Evolutionary conservation across 352 stramenopile genomes (phyloP).

Genomic region (Pythium coloratum): DNA sequence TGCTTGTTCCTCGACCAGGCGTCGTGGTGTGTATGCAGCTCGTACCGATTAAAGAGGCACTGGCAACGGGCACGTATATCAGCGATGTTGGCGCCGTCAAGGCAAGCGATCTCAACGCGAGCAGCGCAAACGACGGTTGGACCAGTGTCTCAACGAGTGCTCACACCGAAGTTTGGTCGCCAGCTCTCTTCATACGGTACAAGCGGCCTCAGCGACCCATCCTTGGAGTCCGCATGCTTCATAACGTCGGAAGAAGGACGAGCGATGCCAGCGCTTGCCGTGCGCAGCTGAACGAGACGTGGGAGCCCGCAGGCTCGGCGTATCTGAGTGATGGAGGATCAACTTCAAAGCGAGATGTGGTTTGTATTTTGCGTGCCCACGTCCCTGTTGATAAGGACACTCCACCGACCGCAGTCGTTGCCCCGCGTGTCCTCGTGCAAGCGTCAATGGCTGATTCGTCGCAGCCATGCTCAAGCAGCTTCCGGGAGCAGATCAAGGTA

Average conservation of each 20-base stretch:
- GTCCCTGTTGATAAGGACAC: neutral
- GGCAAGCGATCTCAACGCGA: neutral
- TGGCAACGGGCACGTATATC: constrained; percentile 25
- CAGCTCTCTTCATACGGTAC: constrained; percentile 10
- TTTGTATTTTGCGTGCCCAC: constrained; percentile 5
- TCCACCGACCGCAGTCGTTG: neutral
- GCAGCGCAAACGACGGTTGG: constrained; percentile 1
- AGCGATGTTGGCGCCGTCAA: constrained; percentile 13
- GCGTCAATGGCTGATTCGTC: neutral
- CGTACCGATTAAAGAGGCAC: neutral
- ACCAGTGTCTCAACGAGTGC: constrained; percentile 6
- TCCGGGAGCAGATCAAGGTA: neutral
- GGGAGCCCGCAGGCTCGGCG: constrained; percentile 15
- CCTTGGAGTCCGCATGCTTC: constrained; percentile 4
- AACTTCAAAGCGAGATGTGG: neutral
- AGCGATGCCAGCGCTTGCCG: constrained; percentile 5
- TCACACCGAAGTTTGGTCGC: neutral
- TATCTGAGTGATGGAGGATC: neutral
- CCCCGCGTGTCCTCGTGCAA: neutral
- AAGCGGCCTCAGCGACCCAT: constrained; percentile 25
- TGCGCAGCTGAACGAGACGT: constrained; percentile 1
- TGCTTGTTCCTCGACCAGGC: constrained; percentile 8
- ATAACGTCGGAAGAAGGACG: neutral
- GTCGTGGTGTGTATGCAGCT: constrained; percentile 18
- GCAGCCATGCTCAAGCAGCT: neutral